These are phyloP conservation scores for Globisporangium barbulae DNA, from an alignment of 352 stramenopile species.

Conservation along the genomic window DNA sequence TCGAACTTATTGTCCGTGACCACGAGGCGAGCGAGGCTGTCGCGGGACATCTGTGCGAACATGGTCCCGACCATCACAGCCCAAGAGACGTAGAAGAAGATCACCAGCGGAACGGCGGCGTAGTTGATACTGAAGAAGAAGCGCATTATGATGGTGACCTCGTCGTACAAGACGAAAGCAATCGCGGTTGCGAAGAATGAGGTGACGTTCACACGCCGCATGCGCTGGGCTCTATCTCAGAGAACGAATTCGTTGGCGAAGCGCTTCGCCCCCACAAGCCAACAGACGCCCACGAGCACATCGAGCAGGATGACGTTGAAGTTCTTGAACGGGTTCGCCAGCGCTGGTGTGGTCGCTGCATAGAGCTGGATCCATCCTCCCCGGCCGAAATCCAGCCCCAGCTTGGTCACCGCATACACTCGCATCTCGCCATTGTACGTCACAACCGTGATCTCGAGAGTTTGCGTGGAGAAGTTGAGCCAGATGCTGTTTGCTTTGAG, in stretches of 20 bases:
- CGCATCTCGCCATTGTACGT: conserved; percentile 58
- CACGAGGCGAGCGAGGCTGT: conserved; percentile 39
- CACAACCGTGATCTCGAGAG: conserved; percentile 42
- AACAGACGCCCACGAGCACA: conserved; percentile 32
- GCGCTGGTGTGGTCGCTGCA: conserved; percentile 28
- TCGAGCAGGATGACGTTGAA: conserved; percentile 25
- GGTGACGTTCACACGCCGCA: no score
- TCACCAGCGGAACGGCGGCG: no score
- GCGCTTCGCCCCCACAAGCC: conserved; percentile 8
- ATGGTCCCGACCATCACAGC: no score
- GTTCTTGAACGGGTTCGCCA: conserved; percentile 34
- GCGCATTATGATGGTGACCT: no score
- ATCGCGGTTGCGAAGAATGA: no score
- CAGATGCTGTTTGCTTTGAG: conserved; percentile 32
- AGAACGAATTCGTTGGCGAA: not conserved
- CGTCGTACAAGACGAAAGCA: no score
- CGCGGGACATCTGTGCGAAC: conserved; percentile 26
- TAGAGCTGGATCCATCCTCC: conserved; percentile 31
- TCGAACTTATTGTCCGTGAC: conserved; percentile 33
- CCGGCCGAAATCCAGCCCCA: conserved; percentile 30
- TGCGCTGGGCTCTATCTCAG: no score
- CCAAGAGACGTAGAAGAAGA: no score
- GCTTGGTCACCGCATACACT: conserved; percentile 36
- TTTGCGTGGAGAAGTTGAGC: conserved; percentile 35
- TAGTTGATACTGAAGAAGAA: not conserved